Evolutionary conservation across 2,329 filamentous ascomycete species (phyloP).

Genomic region (Hirsutella thompsonii): DNA sequence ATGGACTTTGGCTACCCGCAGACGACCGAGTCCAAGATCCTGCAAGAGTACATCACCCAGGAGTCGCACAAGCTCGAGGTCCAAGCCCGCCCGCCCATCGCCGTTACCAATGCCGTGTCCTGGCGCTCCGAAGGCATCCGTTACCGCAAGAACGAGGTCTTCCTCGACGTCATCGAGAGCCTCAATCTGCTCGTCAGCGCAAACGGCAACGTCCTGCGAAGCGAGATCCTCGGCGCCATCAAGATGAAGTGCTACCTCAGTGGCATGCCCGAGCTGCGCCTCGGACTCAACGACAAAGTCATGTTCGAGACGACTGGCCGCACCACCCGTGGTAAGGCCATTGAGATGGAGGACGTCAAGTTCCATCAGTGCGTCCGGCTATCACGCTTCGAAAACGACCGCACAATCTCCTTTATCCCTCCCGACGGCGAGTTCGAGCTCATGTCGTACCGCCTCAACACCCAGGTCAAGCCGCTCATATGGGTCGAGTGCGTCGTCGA

Average conservation of each 20-base stretch:
- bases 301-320: constrained; percentile 98
- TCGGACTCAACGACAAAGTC: constrained; percentile 96
- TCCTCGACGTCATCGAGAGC: constrained; percentile 92
- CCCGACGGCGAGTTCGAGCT: constrained; percentile 98
- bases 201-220: constrained; percentile 88
- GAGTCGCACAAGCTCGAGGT: constrained; percentile 98
- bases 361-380: constrained; percentile 97
- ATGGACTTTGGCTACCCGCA: constrained; percentile 99
- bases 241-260: constrained; percentile 99
- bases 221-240: constrained; percentile 90
- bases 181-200: constrained; percentile 90
- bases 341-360: constrained; percentile 99
- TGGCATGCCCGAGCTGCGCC: constrained; percentile 89
- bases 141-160: constrained; percentile 99
- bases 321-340: constrained; percentile 87
- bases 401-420: constrained; percentile 97
- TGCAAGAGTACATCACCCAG: constrained; percentile 98
- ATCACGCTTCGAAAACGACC: constrained; percentile 93
- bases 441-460: constrained; percentile 98
- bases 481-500: constrained; percentile 99
- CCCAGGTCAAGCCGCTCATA: constrained; percentile 94
- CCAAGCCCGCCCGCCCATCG: constrained; percentile 89
- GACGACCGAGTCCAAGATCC: constrained; percentile 94
- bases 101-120: constrained; percentile 94
- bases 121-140: constrained; percentile 97